These are phyloP conservation scores for Stephania yunnanensis DNA, from an alignment of 164 flowering plant species.

Conservation along the genomic window DNA sequence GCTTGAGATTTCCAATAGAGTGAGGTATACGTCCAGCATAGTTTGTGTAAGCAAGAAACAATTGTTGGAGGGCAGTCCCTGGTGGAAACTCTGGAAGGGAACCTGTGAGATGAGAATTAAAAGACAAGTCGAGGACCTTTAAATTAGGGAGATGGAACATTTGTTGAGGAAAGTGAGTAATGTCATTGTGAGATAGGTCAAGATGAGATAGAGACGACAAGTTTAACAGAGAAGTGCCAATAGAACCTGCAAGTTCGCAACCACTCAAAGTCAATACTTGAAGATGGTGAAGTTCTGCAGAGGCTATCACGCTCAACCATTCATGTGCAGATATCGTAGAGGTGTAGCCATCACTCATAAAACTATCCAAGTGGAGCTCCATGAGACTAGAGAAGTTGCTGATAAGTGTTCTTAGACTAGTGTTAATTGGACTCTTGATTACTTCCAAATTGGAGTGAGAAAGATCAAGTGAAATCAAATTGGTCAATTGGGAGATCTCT, in stretches of 20 bases:
- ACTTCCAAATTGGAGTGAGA: background rate
- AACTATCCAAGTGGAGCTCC: slow-evolving; percentile 29
- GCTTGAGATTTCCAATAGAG: no score
- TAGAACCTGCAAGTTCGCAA: slow-evolving; percentile 24
- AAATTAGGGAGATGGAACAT: slow-evolving; percentile 25
- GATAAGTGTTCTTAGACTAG: slow-evolving; percentile 14
- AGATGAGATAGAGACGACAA: slow-evolving; percentile 18
- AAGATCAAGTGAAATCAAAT: slow-evolving; percentile 18
- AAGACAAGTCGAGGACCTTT: slow-evolving; percentile 17
- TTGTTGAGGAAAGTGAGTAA: slow-evolving; percentile 23
- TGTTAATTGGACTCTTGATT: background rate
- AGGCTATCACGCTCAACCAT: slow-evolving; percentile 27
- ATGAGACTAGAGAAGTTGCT: slow-evolving; percentile 18
- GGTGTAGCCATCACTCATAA: slow-evolving; percentile 23
- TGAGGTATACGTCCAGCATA: no score
- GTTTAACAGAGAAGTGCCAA: slow-evolving; percentile 8
- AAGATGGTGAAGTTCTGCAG: slow-evolving; percentile 24
- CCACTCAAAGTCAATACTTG: slow-evolving; percentile 22
- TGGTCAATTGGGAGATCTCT: slow-evolving; percentile 23
- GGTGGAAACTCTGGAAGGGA: slow-evolving; percentile 25
- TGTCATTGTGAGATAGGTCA: slow-evolving; percentile 19
- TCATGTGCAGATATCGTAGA: slow-evolving; percentile 16
- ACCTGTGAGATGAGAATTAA: slow-evolving; percentile 24
- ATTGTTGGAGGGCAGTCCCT: slow-evolving; percentile 17
- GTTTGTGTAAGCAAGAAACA: slow-evolving; percentile 21